Base-by-base conservation (phyloP, 208 protist species). In the Herpetomonas muscarum region DNA sequence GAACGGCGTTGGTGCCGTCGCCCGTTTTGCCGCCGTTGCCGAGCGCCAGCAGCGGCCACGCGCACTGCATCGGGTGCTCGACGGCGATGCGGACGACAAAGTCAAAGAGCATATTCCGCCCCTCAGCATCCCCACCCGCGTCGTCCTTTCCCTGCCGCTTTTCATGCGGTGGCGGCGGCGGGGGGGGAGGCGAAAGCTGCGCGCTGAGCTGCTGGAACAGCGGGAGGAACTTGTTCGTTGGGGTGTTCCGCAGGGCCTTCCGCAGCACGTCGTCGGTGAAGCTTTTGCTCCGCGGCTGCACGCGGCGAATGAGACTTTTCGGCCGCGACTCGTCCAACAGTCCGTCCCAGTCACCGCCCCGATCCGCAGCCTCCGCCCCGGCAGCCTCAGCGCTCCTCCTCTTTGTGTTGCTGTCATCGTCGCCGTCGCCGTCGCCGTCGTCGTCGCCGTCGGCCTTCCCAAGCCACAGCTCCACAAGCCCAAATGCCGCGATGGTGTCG, bases 21-120 rank as follows among this genome's bases (percentile, higher is more conserved):
- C 60, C 21, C n/a, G 58, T 51, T 21, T 73, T 61, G 24, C 54
- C 46, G 28, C 79, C 83, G 42, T 90, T 76, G 24, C 60, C 57
- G 28, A 94, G 74, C n/a, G 81, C 78, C 19, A 94, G 69, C 22
- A 94, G 67, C 21, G 83, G 75, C 83, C 83, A 91, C 6, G 90
- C 69, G 1, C 73, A 36, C 31, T 79, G 61, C 45, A 88, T 34
- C 22, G 88, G 85, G 52, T 83, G 72, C 19, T 67, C 80, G 7
- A 45, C 39, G 0, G 83, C 78, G 25, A 92, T 55, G n/a, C 76
- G 70, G 21, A 44, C 32, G 0, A 92, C 71, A 0, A 91, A 50
- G 17, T 58, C 48, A 2, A 70, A 54, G 17, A 94, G 72, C 1
- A 37, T 31, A 6, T n/a, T n/a, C n/a, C n/a, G n/a, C n/a, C n/a